phyloP scores from a whole-genome alignment of 1,139 yeast species.

The Kluyveromyces sp. region DNA sequence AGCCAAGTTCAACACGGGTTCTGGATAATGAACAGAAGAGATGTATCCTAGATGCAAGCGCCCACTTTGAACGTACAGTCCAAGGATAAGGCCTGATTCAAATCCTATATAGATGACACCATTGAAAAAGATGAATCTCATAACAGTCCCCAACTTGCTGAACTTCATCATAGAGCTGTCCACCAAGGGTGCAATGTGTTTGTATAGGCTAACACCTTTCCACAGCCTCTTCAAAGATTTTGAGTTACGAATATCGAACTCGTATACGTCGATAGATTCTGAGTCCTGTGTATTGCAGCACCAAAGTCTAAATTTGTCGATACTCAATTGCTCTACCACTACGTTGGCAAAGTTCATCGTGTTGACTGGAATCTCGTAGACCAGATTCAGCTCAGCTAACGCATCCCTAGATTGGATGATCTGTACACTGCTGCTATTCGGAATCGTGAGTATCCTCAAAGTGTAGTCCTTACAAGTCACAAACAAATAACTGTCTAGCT shows the following conservation, averaged over 20 bases:
- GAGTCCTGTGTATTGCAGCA: slow-evolving; percentile 29
- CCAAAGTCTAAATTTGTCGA: slow-evolving; percentile 16
- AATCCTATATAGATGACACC: slow-evolving; percentile 21
- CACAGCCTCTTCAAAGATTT: slow-evolving; percentile 21
- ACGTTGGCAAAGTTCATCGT: slow-evolving; percentile 31
- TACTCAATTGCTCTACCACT: slow-evolving; percentile 10
- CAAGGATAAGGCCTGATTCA: slow-evolving; percentile 28
- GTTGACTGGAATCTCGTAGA: slow-evolving; percentile 29
- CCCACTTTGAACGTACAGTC: slow-evolving; percentile 11
- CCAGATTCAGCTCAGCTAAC: slow-evolving; percentile 8
- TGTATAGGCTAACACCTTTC: slow-evolving; percentile 18
- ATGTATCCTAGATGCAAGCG: slow-evolving; percentile 18
- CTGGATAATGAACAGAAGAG: slow-evolving; percentile 25
- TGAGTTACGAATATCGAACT: slow-evolving; percentile 16
- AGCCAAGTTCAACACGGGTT: slow-evolving; percentile 24
- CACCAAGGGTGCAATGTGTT: slow-evolving; percentile 8
- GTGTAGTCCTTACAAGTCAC: slow-evolving; percentile 26
- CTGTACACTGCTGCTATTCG: not conserved
- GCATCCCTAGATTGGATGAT: not conserved
- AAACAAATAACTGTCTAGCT: slow-evolving; percentile 11
- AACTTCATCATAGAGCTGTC: slow-evolving; percentile 10
- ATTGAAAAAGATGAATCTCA: slow-evolving; percentile 19
- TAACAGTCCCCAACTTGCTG: slow-evolving; percentile 27
- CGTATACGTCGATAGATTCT: slow-evolving; percentile 26
- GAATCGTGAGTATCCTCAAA: slow-evolving; percentile 19